Conservation (phyloP, 345 rosid species). For the Populus euphratica region DNA sequence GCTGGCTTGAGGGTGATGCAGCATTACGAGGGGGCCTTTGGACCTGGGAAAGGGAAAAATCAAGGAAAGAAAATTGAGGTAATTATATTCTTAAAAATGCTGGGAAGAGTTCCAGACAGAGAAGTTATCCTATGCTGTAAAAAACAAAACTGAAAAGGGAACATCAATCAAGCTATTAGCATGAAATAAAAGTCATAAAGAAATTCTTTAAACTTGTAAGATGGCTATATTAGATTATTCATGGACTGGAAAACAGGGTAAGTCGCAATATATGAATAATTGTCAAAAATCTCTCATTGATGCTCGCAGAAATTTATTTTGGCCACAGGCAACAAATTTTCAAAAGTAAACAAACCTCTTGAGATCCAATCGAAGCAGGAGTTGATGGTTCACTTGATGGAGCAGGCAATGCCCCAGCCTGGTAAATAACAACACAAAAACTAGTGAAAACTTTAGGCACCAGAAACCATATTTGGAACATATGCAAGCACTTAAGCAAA, state of each 20-base stretch:
- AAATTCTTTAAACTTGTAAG: not conserved
- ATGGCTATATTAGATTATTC: not conserved
- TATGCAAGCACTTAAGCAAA: not conserved
- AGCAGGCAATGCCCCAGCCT: conserved; percentile 53
- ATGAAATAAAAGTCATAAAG: not conserved
- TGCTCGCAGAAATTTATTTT: not conserved
- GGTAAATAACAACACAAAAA: conserved; percentile 21
- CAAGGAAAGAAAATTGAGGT: not conserved
- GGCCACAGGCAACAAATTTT: not conserved
- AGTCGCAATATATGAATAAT: not conserved
- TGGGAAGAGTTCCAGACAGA: not conserved
- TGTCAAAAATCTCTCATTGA: not conserved
- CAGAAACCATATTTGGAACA: conserved; percentile 7
- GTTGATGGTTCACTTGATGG: conserved; percentile 38
- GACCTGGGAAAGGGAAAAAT: conserved; percentile 28
- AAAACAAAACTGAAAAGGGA: not conserved
- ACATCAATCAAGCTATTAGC: not conserved
- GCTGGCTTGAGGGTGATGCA: conserved; percentile 36
- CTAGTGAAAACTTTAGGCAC: conserved; percentile 2
- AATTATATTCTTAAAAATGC: not conserved
- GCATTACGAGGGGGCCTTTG: conserved; percentile 23
- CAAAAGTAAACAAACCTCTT: conserved; percentile 41
- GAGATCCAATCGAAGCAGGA: conserved; percentile 41
- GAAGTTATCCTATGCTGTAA: not conserved
- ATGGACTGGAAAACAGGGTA: not conserved